Evolutionary conservation across 139 green algal genomes (phyloP).

Genomic region (Chlamydomonas eustigma): DNA sequence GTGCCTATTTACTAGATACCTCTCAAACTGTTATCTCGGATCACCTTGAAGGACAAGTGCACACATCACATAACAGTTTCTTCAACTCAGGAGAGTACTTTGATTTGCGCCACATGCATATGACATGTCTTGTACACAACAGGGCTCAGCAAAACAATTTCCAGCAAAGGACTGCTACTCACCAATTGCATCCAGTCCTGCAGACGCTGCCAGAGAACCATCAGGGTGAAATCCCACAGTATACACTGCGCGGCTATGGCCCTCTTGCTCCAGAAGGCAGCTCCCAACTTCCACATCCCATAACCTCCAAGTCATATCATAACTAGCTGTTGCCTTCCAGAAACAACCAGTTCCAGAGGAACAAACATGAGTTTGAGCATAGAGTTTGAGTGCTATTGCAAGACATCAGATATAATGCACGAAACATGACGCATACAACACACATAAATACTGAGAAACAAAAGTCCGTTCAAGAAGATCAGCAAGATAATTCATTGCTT

Average conservation of each 20-base stretch:
- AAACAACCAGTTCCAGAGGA: no score
- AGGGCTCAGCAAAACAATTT: no score
- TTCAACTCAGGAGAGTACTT: background rate
- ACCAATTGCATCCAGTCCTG: conserved; percentile 77
- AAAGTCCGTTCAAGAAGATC: no score
- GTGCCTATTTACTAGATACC: background rate
- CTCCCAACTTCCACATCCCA: conserved; percentile 85
- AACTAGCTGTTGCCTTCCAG: conserved; percentile 80
- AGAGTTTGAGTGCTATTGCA: background rate
- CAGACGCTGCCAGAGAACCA: conserved; percentile 68
- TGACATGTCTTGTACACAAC: no score
- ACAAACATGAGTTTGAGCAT: no score
- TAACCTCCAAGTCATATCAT: conserved; percentile 93
- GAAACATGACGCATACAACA: background rate
- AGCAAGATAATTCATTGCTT: no score
- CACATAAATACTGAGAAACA: background rate
- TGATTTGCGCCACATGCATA: no score
- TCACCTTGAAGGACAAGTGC: background rate
- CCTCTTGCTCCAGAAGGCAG: conserved; percentile 94
- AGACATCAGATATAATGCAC: background rate
- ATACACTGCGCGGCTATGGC: conserved; percentile 90
- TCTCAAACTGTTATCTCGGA: background rate
- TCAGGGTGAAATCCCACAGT: conserved; percentile 87
- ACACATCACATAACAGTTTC: background rate
- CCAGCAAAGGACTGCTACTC: conserved; percentile 10